Evolutionary conservation across 495 filamentous ascomycete genomes (phyloP).

Genomic region (Penicillium robsamsonii): DNA sequence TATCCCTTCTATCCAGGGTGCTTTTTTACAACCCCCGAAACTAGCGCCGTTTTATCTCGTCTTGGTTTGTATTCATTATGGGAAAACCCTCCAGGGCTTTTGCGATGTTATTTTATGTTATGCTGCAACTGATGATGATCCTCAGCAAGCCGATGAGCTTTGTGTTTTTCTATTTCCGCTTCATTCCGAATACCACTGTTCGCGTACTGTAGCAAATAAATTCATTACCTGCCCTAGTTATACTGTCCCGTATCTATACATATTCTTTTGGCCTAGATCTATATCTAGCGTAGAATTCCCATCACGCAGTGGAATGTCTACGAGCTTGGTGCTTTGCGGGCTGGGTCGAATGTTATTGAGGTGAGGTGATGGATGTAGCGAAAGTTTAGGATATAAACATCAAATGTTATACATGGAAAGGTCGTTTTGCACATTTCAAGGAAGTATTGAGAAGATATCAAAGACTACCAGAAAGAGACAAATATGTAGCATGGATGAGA

Average conservation of each 20-base stretch:
- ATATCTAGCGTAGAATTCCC: background rate
- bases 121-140: conserved; percentile 10
- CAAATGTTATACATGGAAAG: no score
- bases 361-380: background rate
- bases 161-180: conserved; percentile 3
- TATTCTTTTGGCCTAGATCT: background rate
- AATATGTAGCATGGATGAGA: background rate
- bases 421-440: no score
- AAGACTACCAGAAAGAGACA: background rate
- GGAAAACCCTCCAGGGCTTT: background rate
- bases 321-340: conserved; percentile 4
- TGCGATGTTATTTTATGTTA: conserved; percentile 3
- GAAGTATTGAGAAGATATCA: no score
- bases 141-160: conserved; percentile 13
- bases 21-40: conserved; percentile 7
- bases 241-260: background rate
- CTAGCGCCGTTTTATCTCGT: background rate
- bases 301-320: no score
- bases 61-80: conserved; percentile 9
- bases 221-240: background rate
- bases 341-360: background rate
- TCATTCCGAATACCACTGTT: conserved; percentile 23
- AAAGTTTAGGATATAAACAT: no score
- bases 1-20: background rate
- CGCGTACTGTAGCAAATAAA: conserved; percentile 16